Base-by-base conservation (phyloP, 768 basidiomycete genomes). In the Boletus speciosus region DNA sequence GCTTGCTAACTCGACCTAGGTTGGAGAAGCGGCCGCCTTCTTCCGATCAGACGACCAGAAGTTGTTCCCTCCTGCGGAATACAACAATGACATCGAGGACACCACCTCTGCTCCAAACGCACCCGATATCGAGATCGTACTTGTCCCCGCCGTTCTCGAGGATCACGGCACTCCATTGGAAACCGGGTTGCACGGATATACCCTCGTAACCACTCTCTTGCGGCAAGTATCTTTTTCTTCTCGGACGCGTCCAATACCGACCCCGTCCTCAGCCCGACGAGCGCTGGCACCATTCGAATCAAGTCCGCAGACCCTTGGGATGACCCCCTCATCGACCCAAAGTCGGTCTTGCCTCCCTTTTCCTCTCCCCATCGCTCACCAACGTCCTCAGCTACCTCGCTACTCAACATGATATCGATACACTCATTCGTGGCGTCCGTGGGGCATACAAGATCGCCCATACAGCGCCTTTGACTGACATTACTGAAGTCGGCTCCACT, bases 251-350 rank as follows among this genome's bases (percentile, higher is more conserved):
- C 41, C 3, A 3, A 14, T 5, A 27, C 16, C 34, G 39, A 57
- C 35, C 1, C 25, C 12, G 6, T 19, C 11, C 34, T 9, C 43
- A 79, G 79, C 59, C 78, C 79, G 21, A 76, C 73, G 40, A 79
- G 78, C 56, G 55, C 63, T 6, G 79, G 79, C 6, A 73, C 61
- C 7, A 50, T 81, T 46, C 51, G 66, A 31, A 62, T 80, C n/a
- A 70, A 69, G 36, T 79, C 79, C 1, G 55, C 66, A 1, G 60
- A 76, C 39, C 76, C 76, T 12, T 70, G 68, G 60, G 77, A 78
- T 10, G 49, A 63, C 1, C 78, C 78, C 1, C n/a, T 73, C 34
- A 71, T 80, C 15, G 74, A 80, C 51, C 79, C 78, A 19, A 71
- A 71, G 76, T 75, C 49, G 7, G 74, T 60, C 8, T 8, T 34